Evolutionary conservation across 2,329 filamentous ascomycete species (phyloP).

Genomic region (Colletotrichum trifolii): DNA sequence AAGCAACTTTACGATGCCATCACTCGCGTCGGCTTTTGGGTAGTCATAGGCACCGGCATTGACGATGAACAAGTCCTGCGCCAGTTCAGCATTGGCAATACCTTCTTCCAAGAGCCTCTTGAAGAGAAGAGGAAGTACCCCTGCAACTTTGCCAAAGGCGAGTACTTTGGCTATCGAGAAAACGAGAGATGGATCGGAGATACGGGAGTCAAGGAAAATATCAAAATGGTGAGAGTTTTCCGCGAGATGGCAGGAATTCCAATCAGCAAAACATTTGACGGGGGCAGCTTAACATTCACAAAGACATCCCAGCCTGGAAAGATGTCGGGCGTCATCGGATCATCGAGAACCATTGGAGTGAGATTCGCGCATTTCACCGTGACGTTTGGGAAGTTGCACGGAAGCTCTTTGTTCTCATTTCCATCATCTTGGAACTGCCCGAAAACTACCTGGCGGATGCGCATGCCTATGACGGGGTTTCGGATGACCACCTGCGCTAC

Average conservation of each 20-base stretch:
- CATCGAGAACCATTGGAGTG: not conserved
- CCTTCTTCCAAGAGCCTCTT: constrained; percentile 10
- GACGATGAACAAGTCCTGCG: constrained; percentile 4
- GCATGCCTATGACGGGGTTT: constrained; percentile 7
- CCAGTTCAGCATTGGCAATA: constrained; percentile 10
- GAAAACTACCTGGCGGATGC: constrained; percentile 6
- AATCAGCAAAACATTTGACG: no score
- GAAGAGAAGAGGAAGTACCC: constrained; percentile 1
- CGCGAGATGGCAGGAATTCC: no score
- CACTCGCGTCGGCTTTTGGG: constrained; percentile 12
- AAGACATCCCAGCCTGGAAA: constrained; percentile 2
- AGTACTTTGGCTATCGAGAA: constrained; percentile 11
- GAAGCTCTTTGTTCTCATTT: constrained; percentile 7
- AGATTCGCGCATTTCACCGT: constrained; percentile 13
- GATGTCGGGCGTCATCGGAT: not conserved
- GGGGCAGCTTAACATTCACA: constrained; percentile 5
- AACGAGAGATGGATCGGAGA: constrained; percentile 18
- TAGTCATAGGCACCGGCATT: constrained; percentile 9
- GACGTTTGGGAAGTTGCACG: constrained; percentile 10
- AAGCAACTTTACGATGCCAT: constrained; percentile 10
- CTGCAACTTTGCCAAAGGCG: constrained; percentile 7
- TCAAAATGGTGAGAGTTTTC: not conserved
- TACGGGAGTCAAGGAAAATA: constrained; percentile 11
- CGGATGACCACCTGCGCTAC: constrained; percentile 10
- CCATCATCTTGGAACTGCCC: constrained; percentile 7